These are phyloP conservation scores for Candida albicans DNA, from an alignment of 1,139 yeast species.

Conservation along the genomic window DNA sequence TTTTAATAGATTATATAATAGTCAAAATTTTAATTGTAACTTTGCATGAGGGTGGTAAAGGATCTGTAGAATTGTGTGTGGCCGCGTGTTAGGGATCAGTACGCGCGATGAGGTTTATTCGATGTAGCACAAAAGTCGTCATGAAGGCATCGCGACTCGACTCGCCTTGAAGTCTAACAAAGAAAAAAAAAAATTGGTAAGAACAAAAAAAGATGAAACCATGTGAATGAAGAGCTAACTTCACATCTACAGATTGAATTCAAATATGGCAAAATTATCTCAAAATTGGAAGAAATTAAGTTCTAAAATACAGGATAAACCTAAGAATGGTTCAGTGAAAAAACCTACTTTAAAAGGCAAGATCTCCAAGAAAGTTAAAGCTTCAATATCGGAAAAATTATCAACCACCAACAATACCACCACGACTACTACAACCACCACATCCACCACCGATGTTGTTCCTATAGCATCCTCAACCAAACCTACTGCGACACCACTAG, in stretches of 20 bases:
- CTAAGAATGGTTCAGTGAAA: slow-evolving; percentile 3
- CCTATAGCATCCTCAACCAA: neutral
- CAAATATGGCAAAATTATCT: slow-evolving; percentile 24
- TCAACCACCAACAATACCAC: no score
- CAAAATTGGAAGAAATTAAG: slow-evolving; percentile 40
- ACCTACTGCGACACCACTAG: slow-evolving; percentile 20
- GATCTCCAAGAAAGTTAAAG: slow-evolving; percentile 1
- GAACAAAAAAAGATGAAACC: neutral
- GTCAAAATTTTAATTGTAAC: slow-evolving; percentile 10
- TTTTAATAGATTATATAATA: neutral
- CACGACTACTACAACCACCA: slow-evolving; percentile 3
- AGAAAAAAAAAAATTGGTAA: neutral
- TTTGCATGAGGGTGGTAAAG: no score
- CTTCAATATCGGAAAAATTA: neutral
- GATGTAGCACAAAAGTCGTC: no score
- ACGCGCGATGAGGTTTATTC: no score
- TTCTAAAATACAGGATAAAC: slow-evolving; percentile 21
- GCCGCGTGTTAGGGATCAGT: no score
- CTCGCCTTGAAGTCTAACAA: no score
- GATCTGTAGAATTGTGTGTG: no score
- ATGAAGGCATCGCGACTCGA: no score
- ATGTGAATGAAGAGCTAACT: neutral
- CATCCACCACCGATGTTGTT: slow-evolving; percentile 1
- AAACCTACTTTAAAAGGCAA: slow-evolving; percentile 4
- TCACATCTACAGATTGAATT: neutral